Conservation (phyloP, 768 basidiomycete species). For the Leucogyrophana mollusca region DNA sequence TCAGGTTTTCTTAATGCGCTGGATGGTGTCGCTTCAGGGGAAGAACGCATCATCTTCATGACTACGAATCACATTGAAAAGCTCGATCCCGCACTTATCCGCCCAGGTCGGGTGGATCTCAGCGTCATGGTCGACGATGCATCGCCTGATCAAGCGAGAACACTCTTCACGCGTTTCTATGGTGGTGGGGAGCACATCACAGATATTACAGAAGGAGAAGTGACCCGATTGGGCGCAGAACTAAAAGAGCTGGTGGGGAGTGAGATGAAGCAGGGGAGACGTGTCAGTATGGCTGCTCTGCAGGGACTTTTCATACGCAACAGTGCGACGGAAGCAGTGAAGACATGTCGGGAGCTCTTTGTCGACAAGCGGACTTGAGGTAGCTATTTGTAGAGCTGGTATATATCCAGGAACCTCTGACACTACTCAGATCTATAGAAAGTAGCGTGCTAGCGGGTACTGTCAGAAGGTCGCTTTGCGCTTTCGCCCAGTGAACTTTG, state of each 20-base stretch:
- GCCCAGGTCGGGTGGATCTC: constrained; percentile 93
- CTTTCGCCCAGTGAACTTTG: constrained; percentile 91
- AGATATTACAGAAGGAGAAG: constrained; percentile 35
- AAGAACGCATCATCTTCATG: constrained; percentile 98
- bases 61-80: constrained; percentile 94
- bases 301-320: constrained; percentile 94
- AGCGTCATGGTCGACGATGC: constrained; percentile 85
- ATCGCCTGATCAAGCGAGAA: constrained; percentile 71
- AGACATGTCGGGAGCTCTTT: constrained; percentile 44
- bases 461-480: constrained; percentile 75
- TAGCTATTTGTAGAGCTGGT: neutral
- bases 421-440: constrained; percentile 6
- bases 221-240: constrained; percentile 46
- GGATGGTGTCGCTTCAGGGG: constrained; percentile 96
- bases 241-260: constrained; percentile 54
- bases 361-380: constrained; percentile 26
- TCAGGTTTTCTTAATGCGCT: constrained; percentile 96
- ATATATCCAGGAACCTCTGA: constrained; percentile 4
- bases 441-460: constrained; percentile 11
- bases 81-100: constrained; percentile 91
- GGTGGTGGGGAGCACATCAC: constrained; percentile 40
- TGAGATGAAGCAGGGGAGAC: constrained; percentile 50
- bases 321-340: constrained; percentile 53
- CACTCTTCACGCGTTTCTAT: constrained; percentile 85
- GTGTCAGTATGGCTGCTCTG: constrained; percentile 92